Conservation (phyloP, 768 basidiomycete species). For the Leccinum arenicola region DNA sequence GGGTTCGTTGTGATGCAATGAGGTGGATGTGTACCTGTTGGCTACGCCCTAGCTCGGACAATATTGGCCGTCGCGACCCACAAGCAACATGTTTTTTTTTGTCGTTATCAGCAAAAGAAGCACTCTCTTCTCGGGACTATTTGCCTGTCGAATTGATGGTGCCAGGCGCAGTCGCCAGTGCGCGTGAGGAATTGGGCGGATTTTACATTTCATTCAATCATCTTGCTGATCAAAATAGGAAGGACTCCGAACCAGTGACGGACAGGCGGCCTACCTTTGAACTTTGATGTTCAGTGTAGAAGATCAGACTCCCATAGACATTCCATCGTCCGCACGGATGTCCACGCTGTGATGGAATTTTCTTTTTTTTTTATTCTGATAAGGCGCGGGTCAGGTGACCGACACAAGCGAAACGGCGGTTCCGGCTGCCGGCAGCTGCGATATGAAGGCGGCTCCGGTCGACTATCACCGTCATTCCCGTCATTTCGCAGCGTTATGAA, state of each 20-base stretch:
- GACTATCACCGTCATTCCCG: background rate
- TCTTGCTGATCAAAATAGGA: background rate
- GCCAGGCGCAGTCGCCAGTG: background rate
- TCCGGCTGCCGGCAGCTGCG: slow-evolving; percentile 7
- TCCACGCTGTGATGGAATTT: background rate
- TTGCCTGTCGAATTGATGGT: background rate
- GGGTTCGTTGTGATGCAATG: background rate
- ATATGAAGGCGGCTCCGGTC: slow-evolving; percentile 15
- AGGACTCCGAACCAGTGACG: background rate
- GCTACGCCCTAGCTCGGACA: background rate
- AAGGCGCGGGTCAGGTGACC: background rate
- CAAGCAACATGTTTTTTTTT: background rate
- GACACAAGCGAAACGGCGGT: background rate
- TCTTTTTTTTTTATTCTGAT: background rate
- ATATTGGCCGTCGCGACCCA: background rate
- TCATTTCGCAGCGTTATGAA: background rate
- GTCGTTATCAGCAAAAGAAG: background rate
- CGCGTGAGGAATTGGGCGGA: background rate
- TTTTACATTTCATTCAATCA: background rate
- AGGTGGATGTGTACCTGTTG: background rate
- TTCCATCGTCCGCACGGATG: background rate
- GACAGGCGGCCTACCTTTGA: background rate
- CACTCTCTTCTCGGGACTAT: background rate
- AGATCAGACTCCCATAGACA: background rate
- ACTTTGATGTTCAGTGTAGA: background rate